These are phyloP conservation scores for Trametes sp. DNA, from an alignment of 1,284 basidiomycete species.

Conservation along the genomic window DNA sequence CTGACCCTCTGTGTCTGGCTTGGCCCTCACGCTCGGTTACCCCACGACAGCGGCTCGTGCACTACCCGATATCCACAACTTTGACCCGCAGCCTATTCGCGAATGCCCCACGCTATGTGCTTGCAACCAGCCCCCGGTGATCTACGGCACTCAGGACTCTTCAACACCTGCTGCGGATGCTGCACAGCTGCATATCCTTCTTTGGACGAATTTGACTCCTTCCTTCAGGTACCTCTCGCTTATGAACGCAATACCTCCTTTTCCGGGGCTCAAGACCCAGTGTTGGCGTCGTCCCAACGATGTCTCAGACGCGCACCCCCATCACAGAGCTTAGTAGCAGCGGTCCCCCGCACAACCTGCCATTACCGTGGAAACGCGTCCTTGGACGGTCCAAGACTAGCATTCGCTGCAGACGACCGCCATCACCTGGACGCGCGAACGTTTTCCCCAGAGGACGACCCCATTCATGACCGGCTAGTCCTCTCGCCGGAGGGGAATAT, in stretches of 20 bases:
- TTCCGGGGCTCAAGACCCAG: not conserved
- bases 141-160: no score
- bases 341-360: not conserved
- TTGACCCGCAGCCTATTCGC: not conserved
- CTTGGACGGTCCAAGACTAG: not conserved
- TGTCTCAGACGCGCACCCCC: not conserved
- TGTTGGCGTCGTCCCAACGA: not conserved
- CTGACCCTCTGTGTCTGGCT: not conserved
- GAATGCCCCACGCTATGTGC: not conserved
- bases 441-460: not conserved
- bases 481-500: not conserved
- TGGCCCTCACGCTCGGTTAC: not conserved
- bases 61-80: not conserved
- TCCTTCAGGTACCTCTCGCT: not conserved
- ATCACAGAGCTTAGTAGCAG: not conserved
- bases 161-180: not conserved
- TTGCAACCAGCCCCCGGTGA: no score
- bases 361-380: not conserved
- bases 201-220: not conserved
- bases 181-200: not conserved
- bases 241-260: not conserved
- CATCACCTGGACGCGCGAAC: not conserved
- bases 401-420: not conserved
- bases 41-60: not conserved
- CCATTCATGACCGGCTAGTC: not conserved